Evolutionary conservation across 306 rosid species (phyloP).

Genomic region (Cyamopsis tetragonoloba): DNA sequence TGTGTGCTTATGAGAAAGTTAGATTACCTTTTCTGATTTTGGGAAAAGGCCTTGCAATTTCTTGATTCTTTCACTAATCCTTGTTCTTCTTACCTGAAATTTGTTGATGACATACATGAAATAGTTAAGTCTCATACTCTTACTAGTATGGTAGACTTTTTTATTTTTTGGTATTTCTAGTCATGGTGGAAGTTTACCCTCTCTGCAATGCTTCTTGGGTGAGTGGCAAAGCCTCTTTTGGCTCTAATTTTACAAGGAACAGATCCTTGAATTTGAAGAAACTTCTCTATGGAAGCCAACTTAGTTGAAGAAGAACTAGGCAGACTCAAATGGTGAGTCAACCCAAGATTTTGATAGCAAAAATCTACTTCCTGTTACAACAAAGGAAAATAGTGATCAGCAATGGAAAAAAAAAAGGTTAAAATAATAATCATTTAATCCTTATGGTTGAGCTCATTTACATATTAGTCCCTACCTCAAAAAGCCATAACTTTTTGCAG

Average conservation of each 20-base stretch:
- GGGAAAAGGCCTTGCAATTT: constrained; percentile 77
- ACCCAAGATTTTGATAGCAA: constrained; percentile 32
- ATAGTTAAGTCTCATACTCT: not conserved
- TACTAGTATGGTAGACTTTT: not conserved
- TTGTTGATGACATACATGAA: not conserved
- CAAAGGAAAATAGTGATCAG: not conserved
- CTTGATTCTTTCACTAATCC: constrained; percentile 84
- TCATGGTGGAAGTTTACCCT: constrained; percentile 45
- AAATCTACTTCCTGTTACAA: constrained; percentile 38
- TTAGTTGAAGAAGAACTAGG: constrained; percentile 51
- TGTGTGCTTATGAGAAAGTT: not conserved
- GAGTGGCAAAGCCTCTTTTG: constrained; percentile 92
- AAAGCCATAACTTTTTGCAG: no score
- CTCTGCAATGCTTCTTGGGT: constrained; percentile 96
- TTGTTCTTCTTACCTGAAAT: constrained; percentile 72
- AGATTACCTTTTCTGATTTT: constrained; percentile 74
- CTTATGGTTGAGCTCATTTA: no score
- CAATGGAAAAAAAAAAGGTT: not conserved
- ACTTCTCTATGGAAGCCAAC: constrained; percentile 45
- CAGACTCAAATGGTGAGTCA: constrained; percentile 72
- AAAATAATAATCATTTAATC: no score
- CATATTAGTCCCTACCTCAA: no score
- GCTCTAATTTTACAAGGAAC: constrained; percentile 81
- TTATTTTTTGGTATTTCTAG: no score
- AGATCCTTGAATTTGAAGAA: constrained; percentile 53